phyloP scores from a whole-genome alignment of 176 grass and related monocot genomes.

The Thalia dealbata region DNA sequence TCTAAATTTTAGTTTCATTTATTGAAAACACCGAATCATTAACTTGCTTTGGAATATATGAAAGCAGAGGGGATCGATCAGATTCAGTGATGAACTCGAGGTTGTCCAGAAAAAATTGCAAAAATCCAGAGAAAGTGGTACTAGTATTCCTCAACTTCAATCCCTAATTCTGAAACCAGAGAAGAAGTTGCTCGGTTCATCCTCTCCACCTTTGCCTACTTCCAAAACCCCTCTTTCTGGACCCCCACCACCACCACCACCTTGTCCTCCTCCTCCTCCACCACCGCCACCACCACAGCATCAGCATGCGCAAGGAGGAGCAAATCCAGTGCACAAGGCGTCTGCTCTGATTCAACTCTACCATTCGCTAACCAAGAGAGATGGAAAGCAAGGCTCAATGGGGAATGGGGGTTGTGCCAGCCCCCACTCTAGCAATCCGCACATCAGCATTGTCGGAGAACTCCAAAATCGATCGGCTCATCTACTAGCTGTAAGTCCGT shows the following conservation, averaged over 20 bases:
- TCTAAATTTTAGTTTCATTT: too few relatives aligned
- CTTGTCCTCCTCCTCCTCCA: constrained; percentile 23
- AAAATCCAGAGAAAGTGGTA: not conserved
- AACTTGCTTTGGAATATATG: not conserved
- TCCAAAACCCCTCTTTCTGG: not conserved
- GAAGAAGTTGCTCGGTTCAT: not conserved
- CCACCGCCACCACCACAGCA: constrained; percentile 30
- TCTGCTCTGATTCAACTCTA: constrained; percentile 60
- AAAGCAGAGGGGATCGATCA: not conserved
- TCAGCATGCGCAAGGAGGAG: constrained; percentile 16
- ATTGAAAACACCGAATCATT: too few relatives aligned
- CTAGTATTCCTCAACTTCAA: not conserved
- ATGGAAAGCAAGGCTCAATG: constrained; percentile 31
- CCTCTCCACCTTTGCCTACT: not conserved
- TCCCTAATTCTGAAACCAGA: not conserved
- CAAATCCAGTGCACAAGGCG: constrained; percentile 48
- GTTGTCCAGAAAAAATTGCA: not conserved
- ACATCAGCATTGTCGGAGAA: constrained; percentile 59
- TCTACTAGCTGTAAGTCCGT: constrained; percentile 47
- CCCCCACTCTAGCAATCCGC: constrained; percentile 22
- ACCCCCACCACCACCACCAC: constrained; percentile 29
- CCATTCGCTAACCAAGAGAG: constrained; percentile 60
- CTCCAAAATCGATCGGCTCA: constrained; percentile 85
- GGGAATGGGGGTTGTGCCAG: constrained; percentile 20
- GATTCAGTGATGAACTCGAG: not conserved